A percentile compares a stretch with the other conserved stretches of the same genome.
Conservation (phyloP, 192 early-diverging fungal genomes). For the Neocallimastix lanati region DNA sequence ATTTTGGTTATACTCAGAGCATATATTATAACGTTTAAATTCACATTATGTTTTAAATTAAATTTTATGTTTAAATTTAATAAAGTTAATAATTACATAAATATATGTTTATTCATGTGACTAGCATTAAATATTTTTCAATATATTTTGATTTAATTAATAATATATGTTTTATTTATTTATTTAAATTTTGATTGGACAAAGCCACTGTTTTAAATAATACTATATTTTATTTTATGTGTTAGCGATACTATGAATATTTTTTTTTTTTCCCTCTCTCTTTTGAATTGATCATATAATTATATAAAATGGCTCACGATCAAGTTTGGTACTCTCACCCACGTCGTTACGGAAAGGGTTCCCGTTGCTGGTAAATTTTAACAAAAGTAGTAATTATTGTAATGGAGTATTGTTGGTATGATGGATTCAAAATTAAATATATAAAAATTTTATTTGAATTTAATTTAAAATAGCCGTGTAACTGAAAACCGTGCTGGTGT, state of each 20-base stretch:
- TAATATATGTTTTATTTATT: neutral
- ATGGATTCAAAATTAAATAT: no score
- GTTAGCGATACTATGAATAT: neutral
- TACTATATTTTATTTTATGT: neutral
- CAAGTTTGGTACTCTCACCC: slow-evolving; percentile 97
- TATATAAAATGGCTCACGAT: slow-evolving; percentile 78
- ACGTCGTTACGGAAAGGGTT: slow-evolving; percentile 92
- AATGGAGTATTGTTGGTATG: no score
- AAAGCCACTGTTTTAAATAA: neutral
- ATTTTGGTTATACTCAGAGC: no score
- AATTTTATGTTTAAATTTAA: no score
- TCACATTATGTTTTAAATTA: no score
- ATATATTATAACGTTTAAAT: no score
- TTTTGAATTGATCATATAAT: neutral
- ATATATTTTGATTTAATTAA: neutral
- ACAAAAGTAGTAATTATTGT: no score
- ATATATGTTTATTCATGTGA: neutral
- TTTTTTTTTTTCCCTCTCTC: neutral
- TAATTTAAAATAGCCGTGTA: slow-evolving; percentile 87
- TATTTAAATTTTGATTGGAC: neutral
- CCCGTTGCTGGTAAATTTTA: slow-evolving; percentile 74
- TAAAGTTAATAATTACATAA: neutral
- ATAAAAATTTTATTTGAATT: no score
- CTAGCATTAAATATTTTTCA: neutral
- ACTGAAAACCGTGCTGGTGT: slow-evolving; percentile 98